phyloP scores from a whole-genome alignment of 306 rosid genomes.

The Prunus campanulata region DNA sequence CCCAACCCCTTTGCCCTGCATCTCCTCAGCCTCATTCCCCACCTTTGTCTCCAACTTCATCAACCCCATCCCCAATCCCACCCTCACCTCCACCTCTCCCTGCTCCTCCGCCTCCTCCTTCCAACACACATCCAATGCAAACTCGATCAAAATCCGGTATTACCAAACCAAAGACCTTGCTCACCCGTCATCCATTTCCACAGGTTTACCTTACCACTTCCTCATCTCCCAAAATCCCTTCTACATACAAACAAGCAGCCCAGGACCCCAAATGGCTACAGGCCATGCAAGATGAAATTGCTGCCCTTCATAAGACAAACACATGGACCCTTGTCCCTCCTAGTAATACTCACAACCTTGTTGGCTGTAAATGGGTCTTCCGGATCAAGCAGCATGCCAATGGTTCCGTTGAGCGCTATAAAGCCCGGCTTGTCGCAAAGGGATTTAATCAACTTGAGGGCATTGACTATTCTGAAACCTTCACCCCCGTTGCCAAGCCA shows the following conservation, averaged over 20 bases:
- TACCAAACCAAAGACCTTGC: too few species aligned
- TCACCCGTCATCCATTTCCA: too few species aligned
- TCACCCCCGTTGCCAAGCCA: not conserved
- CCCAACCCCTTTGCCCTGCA: too few species aligned
- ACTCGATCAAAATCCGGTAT: too few species aligned
- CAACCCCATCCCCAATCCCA: too few species aligned
- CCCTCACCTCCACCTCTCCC: not conserved
- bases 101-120: too few species aligned
- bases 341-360: accelerated
- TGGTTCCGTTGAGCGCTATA: not conserved
- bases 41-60: not conserved
- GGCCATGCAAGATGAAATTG: not conserved
- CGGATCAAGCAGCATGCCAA: not conserved
- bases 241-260: not conserved
- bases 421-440: not conserved
- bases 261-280: not conserved
- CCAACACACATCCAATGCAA: too few species aligned
- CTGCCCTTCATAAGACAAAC: not conserved
- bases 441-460: not conserved
- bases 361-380: conserved; percentile 8
- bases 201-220: not conserved
- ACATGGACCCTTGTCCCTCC: not conserved
- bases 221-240: too few species aligned
- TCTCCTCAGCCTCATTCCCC: not conserved
- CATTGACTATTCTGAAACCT: not conserved